Percentiles rank a stretch among this genome's conserved stretches.
phyloP scores from a whole-genome alignment of 805 yeast species.

The Ogataea chonburiensis region DNA sequence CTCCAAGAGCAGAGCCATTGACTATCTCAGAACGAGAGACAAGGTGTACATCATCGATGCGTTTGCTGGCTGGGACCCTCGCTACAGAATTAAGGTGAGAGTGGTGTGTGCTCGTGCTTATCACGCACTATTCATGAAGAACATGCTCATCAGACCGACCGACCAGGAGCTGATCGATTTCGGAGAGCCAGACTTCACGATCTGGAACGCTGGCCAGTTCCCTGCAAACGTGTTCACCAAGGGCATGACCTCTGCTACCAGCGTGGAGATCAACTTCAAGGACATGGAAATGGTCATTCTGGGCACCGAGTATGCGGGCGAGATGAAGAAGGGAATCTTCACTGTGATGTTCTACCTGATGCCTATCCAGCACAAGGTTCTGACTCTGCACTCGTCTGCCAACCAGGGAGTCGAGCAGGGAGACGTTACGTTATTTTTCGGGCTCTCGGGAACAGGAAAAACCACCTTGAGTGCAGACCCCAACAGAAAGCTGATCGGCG shows the following conservation, averaged over 20 bases:
- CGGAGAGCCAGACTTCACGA: constrained; percentile 97
- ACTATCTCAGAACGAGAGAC: constrained; percentile 92
- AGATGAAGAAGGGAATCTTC: constrained; percentile 99
- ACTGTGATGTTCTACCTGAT: constrained; percentile 98
- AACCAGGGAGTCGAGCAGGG: constrained; percentile 81
- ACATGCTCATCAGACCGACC: constrained; percentile 95
- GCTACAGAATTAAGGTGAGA: constrained; percentile 93
- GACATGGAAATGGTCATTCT: constrained; percentile 98
- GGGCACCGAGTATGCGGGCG: constrained; percentile 99
- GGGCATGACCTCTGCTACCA: constrained; percentile 95
- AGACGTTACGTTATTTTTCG: constrained; percentile 94
- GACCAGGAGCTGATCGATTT: constrained; percentile 82
- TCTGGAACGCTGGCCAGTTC: constrained; percentile 98
- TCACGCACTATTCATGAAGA: constrained; percentile 97
- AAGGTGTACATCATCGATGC: constrained; percentile 95
- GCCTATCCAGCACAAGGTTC: constrained; percentile 90
- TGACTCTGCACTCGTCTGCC: constrained; percentile 93
- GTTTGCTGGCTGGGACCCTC: constrained; percentile 98
- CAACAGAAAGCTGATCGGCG: constrained; percentile 90
- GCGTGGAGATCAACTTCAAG: constrained; percentile 94
- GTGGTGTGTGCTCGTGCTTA: constrained; percentile 97
- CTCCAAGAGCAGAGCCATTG: constrained; percentile 94
- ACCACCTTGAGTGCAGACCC: constrained; percentile 97
- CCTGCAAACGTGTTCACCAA: constrained; percentile 95
- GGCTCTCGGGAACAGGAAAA: constrained; percentile 97